These are phyloP conservation scores for Eutrema yunnanense DNA, from an alignment of 345 rosid genomes.

Conservation along the genomic window DNA sequence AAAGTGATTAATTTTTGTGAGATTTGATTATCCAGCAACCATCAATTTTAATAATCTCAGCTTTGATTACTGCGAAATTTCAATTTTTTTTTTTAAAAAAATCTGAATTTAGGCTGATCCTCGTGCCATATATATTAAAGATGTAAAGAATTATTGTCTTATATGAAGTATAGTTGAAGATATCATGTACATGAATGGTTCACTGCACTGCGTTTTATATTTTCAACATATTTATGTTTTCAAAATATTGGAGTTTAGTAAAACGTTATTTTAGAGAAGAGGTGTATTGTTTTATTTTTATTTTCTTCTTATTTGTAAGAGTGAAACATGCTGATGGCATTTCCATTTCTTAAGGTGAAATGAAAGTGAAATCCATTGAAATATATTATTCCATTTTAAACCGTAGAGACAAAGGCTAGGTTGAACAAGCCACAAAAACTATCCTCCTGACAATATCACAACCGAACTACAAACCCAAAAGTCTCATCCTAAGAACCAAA, in stretches of 20 bases:
- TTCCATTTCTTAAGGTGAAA: neutral
- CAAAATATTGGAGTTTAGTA: neutral
- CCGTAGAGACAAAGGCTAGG: too few species aligned
- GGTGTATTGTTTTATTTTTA: neutral
- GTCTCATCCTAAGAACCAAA: too few species aligned
- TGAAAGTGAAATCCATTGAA: neutral
- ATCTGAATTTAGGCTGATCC: neutral
- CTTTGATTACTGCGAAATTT: neutral
- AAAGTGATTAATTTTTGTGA: neutral
- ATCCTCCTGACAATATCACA: too few species aligned
- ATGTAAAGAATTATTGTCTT: too few species aligned
- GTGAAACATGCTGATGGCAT: neutral
- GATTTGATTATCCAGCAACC: neutral
- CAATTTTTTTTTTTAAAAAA: neutral
- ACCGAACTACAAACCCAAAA: too few species aligned
- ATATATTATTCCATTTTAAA: neutral
- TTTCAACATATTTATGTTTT: neutral
- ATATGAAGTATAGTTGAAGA: too few species aligned
- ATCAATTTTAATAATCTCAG: too few species aligned
- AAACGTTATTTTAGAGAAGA: neutral
- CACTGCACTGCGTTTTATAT: too few species aligned
- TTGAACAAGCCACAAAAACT: too few species aligned
- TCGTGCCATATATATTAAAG: neutral
- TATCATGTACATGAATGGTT: too few species aligned
- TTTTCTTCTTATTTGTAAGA: too few species aligned